A percentile compares a stretch with the other conserved stretches of the same genome.
Conservation (phyloP, 495 filamentous ascomycete species). For the Daldinia concentrica region DNA sequence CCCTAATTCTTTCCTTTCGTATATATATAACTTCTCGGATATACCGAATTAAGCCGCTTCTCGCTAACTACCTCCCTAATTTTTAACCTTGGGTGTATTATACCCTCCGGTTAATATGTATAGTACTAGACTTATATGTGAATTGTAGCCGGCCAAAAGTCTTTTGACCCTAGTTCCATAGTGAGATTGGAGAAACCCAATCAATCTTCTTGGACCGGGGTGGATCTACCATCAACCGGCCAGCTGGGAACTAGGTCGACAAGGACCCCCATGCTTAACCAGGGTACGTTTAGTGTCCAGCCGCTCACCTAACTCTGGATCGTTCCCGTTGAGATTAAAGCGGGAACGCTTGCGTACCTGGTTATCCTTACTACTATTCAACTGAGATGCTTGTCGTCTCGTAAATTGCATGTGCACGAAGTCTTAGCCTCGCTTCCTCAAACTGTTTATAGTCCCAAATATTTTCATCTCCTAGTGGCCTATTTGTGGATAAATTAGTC, state of each 20-base stretch:
- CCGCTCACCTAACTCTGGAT: constrained; percentile 24
- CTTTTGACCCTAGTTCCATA: constrained; percentile 14
- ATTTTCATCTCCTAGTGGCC: neutral
- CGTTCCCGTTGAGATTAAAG: constrained; percentile 27
- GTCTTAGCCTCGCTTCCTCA: neutral
- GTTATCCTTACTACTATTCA: neutral
- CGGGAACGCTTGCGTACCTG: constrained; percentile 13
- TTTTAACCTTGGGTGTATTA: neutral
- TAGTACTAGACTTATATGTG: neutral
- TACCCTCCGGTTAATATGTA: neutral
- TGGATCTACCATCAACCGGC: constrained; percentile 47
- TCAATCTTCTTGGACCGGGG: constrained; percentile 32
- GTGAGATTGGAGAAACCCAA: constrained; percentile 29
- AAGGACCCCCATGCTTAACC: constrained; percentile 21
- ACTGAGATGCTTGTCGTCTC: neutral
- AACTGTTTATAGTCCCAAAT: neutral
- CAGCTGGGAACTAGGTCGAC: constrained; percentile 43
- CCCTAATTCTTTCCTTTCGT: neutral
- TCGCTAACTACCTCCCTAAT: neutral
- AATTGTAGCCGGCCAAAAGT: constrained; percentile 17
- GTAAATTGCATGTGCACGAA: neutral
- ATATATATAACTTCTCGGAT: neutral
- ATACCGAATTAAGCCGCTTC: neutral
- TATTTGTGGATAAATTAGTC: neutral
- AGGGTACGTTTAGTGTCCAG: constrained; percentile 23